A percentile compares a stretch with the other conserved stretches of the same genome.
Conservation (phyloP, 1,139 yeast species). For the Wickerhamiella infanticola region DNA sequence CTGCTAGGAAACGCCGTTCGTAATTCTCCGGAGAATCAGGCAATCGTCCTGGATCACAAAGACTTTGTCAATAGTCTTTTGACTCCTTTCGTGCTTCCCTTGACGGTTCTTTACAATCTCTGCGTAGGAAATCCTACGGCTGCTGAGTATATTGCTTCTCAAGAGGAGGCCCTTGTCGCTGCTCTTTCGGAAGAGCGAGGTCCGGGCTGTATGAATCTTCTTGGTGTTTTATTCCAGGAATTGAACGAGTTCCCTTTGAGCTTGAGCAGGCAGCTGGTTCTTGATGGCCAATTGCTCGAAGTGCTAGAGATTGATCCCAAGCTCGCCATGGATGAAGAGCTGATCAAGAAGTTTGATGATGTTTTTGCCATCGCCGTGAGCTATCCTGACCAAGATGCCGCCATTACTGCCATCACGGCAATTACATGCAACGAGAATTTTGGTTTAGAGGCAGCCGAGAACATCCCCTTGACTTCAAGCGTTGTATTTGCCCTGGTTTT, state of each 20-base stretch:
- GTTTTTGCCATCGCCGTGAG: constrained; percentile 7
- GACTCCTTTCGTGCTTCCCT: constrained; percentile 4
- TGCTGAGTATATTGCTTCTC: constrained; percentile 4
- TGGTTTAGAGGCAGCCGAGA: constrained; percentile 5
- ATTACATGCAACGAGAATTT: constrained; percentile 14
- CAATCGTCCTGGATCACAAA: constrained; percentile 4
- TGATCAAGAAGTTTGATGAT: constrained; percentile 7
- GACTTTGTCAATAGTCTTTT: constrained; percentile 8
- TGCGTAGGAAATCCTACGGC: constrained; percentile 7
- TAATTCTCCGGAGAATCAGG: constrained; percentile 3
- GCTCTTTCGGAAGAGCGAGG: constrained; percentile 1
- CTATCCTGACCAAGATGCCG: constrained; percentile 4
- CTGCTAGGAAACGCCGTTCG: constrained; percentile 14
- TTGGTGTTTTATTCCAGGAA: neutral
- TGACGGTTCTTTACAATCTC: constrained; percentile 11
- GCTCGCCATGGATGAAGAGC: constrained; percentile 7
- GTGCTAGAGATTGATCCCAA: constrained; percentile 7
- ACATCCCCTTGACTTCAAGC: constrained; percentile 9
- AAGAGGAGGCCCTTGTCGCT: neutral
- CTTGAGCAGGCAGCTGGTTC: constrained; percentile 5
- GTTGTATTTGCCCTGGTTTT: constrained; percentile 10
- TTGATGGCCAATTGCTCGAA: constrained; percentile 10
- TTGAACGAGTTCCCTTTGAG: constrained; percentile 3
- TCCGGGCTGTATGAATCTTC: neutral
- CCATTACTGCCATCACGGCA: constrained; percentile 14